Base-by-base conservation (phyloP, 2,329 filamentous ascomycete species). In the Juglanconis juglandina region DNA sequence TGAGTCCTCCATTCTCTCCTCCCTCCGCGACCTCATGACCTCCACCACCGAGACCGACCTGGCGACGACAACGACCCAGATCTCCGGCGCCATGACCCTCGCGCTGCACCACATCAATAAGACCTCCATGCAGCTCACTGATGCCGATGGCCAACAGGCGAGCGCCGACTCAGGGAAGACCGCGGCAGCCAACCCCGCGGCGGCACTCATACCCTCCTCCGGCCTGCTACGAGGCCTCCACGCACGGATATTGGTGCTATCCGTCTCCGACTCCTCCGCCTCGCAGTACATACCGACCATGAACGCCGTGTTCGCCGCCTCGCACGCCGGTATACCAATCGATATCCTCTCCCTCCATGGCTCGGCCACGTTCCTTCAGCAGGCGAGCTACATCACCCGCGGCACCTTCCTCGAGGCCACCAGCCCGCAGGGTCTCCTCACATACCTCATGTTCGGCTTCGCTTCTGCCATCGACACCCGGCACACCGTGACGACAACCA, bases 271-370 rank as follows among this genome's bases (percentile, higher is more conserved):
- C 70, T 82, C 83, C 47, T 90, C 94, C 68, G 85, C 96, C 0
- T 87, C 92, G 5, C 90, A 98, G 74, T 99, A 99, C 77, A 99
- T 99, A 59, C 90, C 94, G 0, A 95, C 96, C 67, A 99, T 99
- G 95, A 99, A 99, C 77, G 86, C 89, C 68, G 96, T 98, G 63
- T 99, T 99, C 75, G 95, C 95, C 2, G 95, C 94, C 61, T 91
- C 96, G 69, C 88, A 94, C 65, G 84, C 92, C 58, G 86, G 86
- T 67, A 92, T 99, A 65, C 91, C 93, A 32, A 92, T 99, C 68
- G 95, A 99, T 73, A 94, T 96, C 39, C 84, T 96, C 63, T 90
- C 96, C 66, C 81, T 99, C 11, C 87, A 89, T 47, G 92, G 91
- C 30, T 86, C 92, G 67, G 91, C 94, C 0, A 93, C 96, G 10